Evolutionary conservation across 306 rosid genomes (phyloP).

Genomic region (Malus domestica): DNA sequence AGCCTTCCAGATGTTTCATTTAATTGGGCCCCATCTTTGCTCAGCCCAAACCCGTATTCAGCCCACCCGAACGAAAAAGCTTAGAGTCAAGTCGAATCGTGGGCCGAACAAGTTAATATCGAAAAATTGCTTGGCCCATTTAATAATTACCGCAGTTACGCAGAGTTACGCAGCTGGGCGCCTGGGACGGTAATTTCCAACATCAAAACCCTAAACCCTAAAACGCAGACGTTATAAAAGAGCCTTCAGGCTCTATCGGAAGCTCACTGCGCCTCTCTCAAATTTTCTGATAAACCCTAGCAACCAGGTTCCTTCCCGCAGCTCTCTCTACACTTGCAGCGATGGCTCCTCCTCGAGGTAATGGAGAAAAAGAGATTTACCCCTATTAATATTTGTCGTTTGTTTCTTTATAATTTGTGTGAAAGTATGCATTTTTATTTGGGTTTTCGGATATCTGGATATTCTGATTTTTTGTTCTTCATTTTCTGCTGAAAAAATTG

Average conservation of each 20-base stretch:
- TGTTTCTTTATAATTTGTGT: neutral
- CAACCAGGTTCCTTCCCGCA: neutral
- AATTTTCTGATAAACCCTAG: neutral
- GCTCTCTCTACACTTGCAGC: neutral
- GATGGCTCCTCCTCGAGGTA: slow-evolving; percentile 35
- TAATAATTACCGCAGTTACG: neutral
- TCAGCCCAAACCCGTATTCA: neutral
- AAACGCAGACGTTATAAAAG: neutral
- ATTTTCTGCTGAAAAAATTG: neutral
- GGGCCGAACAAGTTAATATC: neutral
- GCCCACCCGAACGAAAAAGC: neutral
- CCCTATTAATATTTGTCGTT: neutral
- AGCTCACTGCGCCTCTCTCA: neutral
- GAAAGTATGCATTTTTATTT: neutral
- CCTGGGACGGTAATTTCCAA: neutral
- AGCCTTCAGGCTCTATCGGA: neutral
- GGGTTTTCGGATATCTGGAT: neutral
- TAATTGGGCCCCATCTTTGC: neutral
- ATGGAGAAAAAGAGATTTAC: no score
- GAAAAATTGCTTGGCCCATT: neutral
- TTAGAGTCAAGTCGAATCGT: neutral
- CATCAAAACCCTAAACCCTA: slow-evolving; percentile 4
- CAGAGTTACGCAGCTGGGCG: neutral
- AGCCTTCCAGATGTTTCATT: no score
- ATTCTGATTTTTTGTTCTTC: neutral